A percentile compares a stretch with the other conserved stretches of the same genome.
Evolutionary conservation across 345 rosid genomes (phyloP).

Genomic region (Sisymbrium altissimum): DNA sequence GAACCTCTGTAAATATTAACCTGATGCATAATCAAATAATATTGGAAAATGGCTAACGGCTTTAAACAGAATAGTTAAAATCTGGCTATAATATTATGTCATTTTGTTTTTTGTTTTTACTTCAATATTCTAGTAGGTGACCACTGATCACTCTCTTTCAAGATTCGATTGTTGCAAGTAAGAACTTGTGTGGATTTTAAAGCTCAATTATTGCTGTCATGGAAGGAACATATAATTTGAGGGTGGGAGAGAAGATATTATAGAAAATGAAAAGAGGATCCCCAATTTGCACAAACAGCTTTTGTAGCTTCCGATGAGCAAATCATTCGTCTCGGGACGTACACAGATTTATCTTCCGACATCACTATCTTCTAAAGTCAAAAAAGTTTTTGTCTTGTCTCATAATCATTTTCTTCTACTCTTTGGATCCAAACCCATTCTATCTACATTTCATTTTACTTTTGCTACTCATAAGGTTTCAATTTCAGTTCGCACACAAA

Average conservation of each 20-base stretch:
- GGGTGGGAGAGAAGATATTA: background rate
- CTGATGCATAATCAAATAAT: background rate
- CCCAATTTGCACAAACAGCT: slow-evolving; percentile 35
- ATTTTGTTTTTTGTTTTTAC: background rate
- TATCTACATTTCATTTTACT: background rate
- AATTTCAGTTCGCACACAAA: background rate
- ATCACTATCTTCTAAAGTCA: slow-evolving; percentile 38
- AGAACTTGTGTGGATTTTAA: background rate
- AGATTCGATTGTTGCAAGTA: background rate
- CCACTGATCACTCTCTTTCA: slow-evolving; percentile 3
- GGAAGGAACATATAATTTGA: slow-evolving; percentile 9
- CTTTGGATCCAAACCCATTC: slow-evolving; percentile 24
- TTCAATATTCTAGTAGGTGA: background rate
- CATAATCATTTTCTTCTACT: slow-evolving; percentile 29
- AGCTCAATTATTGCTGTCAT: slow-evolving; percentile 22
- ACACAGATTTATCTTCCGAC: slow-evolving; percentile 34
- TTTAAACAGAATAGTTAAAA: background rate
- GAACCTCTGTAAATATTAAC: background rate
- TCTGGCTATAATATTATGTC: background rate
- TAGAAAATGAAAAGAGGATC: slow-evolving; percentile 18
- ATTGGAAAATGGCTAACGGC: background rate
- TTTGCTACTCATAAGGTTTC: slow-evolving; percentile 22
- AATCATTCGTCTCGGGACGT: slow-evolving; percentile 37
- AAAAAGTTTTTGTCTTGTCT: slow-evolving; percentile 31
- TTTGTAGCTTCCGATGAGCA: slow-evolving; percentile 37